Evolutionary conservation across 345 rosid genomes (phyloP), one percentile per base, ranked within the genome.

Genomic region (Pseudoturritis turrita): DNA sequence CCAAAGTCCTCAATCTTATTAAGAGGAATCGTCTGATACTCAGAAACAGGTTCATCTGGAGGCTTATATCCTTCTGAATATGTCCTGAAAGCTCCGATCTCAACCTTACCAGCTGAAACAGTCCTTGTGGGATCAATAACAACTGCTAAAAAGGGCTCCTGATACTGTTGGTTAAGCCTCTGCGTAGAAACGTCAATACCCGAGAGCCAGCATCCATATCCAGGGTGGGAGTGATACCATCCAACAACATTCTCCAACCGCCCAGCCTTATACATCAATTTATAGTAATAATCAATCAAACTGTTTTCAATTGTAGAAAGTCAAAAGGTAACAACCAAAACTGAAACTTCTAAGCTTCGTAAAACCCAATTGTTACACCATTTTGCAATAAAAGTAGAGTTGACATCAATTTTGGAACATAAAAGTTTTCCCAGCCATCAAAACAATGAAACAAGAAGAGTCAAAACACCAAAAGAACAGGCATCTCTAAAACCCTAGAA

Each of bases 151-250:
- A 96, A 96, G 1, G 98, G 99, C 47, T 96, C 99, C 76, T 96
- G 99, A 75, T 68, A 92, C 71, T 92, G 98, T 75, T 92, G 99
- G 80, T 96, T 96, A 57, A 89, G 87, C 99, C 88, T 96, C 79
- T 96, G 99, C 0, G 99, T 96, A 0, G 99, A 87, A 10, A 96
- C 99, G 78, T 96, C 99, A 44, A 92, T 96, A 39, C 99, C 99
- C 0, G 99, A 96, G n/a, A 96, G 97, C 99, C 99, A 96, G 80
- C 98, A 96, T 43, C 99, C 99, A 72, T 92, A 96, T 17, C 99
- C 98, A 56, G 99, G 98, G 80, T 92, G 99, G 10, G 99, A 96
- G 98, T 77, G 80, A 63, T 77, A 77, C 80, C 80, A 77, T 15
- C 99, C 99, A 70, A 96, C 96, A 62, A 71, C 99, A 83, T 92